A percentile compares a stretch with the other conserved stretches of the same genome.
Conservation (phyloP, 2,329 filamentous ascomycete species). For the Xylaria sp. region DNA sequence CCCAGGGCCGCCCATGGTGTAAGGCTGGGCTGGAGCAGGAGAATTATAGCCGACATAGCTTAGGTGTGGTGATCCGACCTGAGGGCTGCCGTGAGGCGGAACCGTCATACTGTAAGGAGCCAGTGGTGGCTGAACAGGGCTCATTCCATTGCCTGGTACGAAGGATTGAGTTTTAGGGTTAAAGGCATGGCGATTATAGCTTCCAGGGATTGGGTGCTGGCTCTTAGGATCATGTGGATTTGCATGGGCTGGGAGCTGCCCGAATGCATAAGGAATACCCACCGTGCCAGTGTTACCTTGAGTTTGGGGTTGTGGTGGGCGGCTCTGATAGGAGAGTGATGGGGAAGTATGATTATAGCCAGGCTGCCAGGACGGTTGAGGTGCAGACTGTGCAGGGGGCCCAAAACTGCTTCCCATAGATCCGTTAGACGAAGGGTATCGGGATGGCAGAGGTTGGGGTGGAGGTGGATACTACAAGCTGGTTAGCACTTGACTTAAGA, state of each 20-base stretch:
- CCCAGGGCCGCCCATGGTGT: conserved; percentile 49
- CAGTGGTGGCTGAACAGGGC: conserved; percentile 54
- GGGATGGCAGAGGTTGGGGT: conserved; percentile 39
- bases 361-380: conserved; percentile 45
- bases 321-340: conserved; percentile 35
- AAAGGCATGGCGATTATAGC: conserved; percentile 83
- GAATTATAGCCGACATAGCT: conserved; percentile 57
- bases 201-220: conserved; percentile 84
- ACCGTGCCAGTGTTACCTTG: conserved; percentile 32
- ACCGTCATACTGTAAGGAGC: conserved; percentile 55
- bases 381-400: conserved; percentile 42
- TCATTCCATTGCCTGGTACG: conserved; percentile 67
- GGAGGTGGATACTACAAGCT: conserved; percentile 45
- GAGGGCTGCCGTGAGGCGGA: conserved; percentile 57
- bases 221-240: conserved; percentile 74
- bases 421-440: conserved; percentile 45
- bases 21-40: conserved; percentile 52
- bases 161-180: conserved; percentile 96
- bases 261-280: conserved; percentile 72
- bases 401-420: conserved; percentile 44
- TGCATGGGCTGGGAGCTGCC: conserved; percentile 74
- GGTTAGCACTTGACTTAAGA: conserved; percentile 6
- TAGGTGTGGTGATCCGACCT: conserved; percentile 58
- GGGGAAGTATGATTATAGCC: conserved; percentile 35
- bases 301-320: conserved; percentile 36